phyloP scores from a whole-genome alignment of 495 filamentous ascomycete genomes.

The Beverwykella pulmonaria region DNA sequence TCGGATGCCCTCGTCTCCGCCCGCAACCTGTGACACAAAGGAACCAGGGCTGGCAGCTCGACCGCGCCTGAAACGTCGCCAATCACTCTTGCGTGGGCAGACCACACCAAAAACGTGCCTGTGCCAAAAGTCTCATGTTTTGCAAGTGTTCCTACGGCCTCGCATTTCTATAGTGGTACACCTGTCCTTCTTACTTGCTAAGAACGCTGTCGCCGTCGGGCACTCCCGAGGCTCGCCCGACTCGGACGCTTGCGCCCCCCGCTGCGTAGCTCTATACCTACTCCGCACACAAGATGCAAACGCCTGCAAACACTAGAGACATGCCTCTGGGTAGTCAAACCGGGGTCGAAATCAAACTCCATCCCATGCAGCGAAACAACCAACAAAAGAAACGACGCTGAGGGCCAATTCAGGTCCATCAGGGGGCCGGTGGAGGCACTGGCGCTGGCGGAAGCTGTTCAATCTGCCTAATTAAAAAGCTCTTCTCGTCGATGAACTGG shows the following conservation, averaged over 20 bases:
- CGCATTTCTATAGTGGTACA: too few species aligned
- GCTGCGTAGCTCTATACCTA: background rate
- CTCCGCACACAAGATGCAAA: slow-evolving; percentile 1
- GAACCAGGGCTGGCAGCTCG: background rate
- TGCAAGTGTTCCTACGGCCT: too few species aligned
- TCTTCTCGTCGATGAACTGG: slow-evolving; percentile 97
- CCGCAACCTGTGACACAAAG: slow-evolving; percentile 4
- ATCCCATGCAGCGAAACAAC: slow-evolving; percentile 21
- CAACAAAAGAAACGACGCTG: background rate
- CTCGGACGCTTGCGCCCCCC: background rate
- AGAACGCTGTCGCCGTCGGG: too few species aligned
- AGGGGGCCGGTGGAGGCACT: slow-evolving; percentile 10
- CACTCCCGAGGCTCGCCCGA: background rate
- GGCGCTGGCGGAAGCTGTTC: slow-evolving; percentile 65
- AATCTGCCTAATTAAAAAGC: slow-evolving; percentile 94
- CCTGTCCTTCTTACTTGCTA: too few species aligned
- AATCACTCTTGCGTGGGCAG: background rate
- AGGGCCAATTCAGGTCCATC: background rate
- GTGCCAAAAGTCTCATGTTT: too few species aligned
- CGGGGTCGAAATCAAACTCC: slow-evolving; percentile 18
- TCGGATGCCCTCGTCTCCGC: slow-evolving; percentile 16
- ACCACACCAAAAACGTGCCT: background rate
- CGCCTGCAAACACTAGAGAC: slow-evolving; percentile 12
- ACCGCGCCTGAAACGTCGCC: background rate
- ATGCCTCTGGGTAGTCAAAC: slow-evolving; percentile 3